Base-by-base conservation (phyloP, 2,329 filamentous ascomycete genomes). In the Ustulina deusta region DNA sequence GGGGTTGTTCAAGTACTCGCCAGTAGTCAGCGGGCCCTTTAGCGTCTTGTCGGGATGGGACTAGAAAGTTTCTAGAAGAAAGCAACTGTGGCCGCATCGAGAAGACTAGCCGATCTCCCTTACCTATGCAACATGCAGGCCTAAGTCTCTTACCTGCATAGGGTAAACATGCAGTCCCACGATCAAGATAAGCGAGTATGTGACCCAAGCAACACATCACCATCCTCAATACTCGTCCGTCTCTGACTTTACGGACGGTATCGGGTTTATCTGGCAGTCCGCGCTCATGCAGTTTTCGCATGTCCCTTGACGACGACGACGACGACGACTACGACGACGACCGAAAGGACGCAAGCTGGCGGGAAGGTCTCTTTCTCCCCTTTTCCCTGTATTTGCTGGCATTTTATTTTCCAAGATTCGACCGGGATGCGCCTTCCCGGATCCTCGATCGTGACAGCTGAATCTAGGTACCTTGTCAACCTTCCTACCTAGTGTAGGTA, bases 121-220 rank as follows among this genome's bases (percentile, higher is more conserved):
- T 52, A 32, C n/a, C 55, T 61, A 66, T 69, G 60, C 63, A 69
- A 66, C 67, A 63, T 66, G 63, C 67, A 63, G 63, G 60, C 52
- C 55, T 55, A 60, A 61, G 60, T 57, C 49, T 67, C 59, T 61
- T 63, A 66, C 63, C 54, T 66, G 63, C 63, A 69, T 69, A 65
- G 29, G 61, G 54, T 66, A 44, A 52, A 61, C 59, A 51, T 66
- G 66, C 63, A 61, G 55, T 63, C 51, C 63, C 60, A 56, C 60
- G 63, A 69, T 66, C 67, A 27, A 69, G 67, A 69, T 69, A 66
- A 69, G 63, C 67, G 67, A 69, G 44, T 17, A 66, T 54, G 58
- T 59, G 51, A 60, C 55, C 63, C 67, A 61, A 63, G 56, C 57
- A 56, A 61, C 42, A 40, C 40, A 52, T 58, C 59, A 44, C 63